Percentiles rank a stretch among this genome's conserved stretches.
Conservation (phyloP, 306 rosid genomes). For the Dryas drummondii region DNA sequence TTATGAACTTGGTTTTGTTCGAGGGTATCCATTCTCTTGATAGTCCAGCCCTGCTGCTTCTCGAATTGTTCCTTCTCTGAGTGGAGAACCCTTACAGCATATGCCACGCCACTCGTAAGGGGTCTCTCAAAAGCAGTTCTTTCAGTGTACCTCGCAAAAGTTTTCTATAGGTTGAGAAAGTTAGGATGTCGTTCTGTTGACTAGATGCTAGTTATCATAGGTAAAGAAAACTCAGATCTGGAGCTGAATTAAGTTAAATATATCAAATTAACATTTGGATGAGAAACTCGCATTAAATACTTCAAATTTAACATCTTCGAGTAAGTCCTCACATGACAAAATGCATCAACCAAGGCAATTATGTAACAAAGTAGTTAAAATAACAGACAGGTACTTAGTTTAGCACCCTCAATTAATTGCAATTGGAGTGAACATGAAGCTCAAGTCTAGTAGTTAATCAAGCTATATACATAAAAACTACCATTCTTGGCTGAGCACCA, state of each 20-base stretch:
- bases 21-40: conserved; percentile 83
- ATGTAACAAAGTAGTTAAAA: background rate
- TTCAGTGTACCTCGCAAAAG: conserved; percentile 94
- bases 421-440: background rate
- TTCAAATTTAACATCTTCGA: conserved; percentile 5
- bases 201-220: conserved; percentile 9
- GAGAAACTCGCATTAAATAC: conserved; percentile 7
- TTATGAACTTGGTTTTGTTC: conserved; percentile 77
- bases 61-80: conserved; percentile 92
- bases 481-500: background rate
- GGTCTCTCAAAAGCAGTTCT: conserved; percentile 98
- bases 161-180: conserved; percentile 51
- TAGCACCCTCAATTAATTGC: conserved; percentile 1
- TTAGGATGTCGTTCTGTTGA: conserved; percentile 34
- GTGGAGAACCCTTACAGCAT: conserved; percentile 96
- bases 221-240: conserved; percentile 24
- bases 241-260: conserved; percentile 20
- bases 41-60: conserved; percentile 97
- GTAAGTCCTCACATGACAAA: background rate
- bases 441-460: conserved; percentile 14
- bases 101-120: conserved; percentile 97
- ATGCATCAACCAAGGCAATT: background rate
- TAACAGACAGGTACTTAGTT: conserved; percentile 12
- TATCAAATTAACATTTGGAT: background rate
- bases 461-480: conserved; percentile 6